phyloP scores from a whole-genome alignment of 139 green algal genomes.

The Volvox africanus region DNA sequence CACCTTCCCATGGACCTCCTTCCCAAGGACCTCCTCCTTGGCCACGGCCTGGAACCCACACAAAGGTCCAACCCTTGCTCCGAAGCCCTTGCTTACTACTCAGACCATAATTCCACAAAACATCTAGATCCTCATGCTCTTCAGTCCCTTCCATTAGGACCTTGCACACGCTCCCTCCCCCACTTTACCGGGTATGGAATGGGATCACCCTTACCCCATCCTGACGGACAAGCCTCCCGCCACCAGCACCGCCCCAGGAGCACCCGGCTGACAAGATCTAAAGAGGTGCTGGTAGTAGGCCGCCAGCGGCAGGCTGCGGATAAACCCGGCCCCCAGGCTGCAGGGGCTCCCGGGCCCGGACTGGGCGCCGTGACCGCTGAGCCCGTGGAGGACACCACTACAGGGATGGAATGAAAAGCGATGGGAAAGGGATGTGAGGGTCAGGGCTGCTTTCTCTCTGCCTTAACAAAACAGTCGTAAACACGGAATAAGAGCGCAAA shows the following conservation, averaged over 20 bases:
- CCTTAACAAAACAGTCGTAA: too few species aligned
- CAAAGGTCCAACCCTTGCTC: too few species aligned
- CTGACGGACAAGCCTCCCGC: slow-evolving; percentile 2
- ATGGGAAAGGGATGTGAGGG: not conserved
- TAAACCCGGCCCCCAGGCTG: not conserved
- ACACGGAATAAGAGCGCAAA: too few species aligned
- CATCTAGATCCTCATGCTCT: too few species aligned
- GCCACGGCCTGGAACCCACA: too few species aligned
- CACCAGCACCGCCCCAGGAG: not conserved
- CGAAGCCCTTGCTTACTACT: too few species aligned
- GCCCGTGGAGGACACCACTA: not conserved
- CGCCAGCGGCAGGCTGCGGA: not conserved
- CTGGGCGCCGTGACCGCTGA: not conserved
- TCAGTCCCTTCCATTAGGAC: not conserved
- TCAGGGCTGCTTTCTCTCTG: not conserved
- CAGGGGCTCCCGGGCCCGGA: not conserved
- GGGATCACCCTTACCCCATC: slow-evolving; percentile 1
- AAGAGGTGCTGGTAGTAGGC: slow-evolving; percentile 21
- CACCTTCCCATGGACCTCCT: too few species aligned
- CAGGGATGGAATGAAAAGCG: not conserved
- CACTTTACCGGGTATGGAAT: not conserved
- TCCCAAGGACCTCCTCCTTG: too few species aligned
- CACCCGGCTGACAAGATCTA: not conserved
- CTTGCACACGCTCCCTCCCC: not conserved
- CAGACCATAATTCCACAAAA: too few species aligned